Evolutionary conservation across 129 eudicot species (phyloP), one percentile per base, ranked within the genome.

Genomic region (Glebionis coronaria): DNA sequence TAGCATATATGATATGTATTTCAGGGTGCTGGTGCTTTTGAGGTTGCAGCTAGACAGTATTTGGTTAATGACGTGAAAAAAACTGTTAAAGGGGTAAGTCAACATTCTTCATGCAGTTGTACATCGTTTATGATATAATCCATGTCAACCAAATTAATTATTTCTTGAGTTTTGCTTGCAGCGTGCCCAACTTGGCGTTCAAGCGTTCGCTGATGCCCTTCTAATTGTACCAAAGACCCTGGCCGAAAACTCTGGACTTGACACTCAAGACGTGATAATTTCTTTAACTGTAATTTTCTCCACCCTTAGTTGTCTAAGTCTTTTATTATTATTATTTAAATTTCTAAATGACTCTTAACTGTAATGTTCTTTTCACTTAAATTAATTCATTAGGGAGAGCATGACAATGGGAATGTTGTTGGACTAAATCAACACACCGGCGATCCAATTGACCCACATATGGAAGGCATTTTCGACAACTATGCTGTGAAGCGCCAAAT

Each of bases 1-100:
- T 35, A 35, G 40, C 42, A 35, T 35, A 35, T 35, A 35, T 35
- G 9, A 35, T 40, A 54, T 62, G 44, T 62, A 56, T 73, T 35
- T 61, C 80, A 91, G 96, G 97, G 97, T 61, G 93, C 93, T 44
- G 97, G 95, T 47, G 97, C 97, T 59, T 91, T 91, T 84, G 97
- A 91, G 74, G 86, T 87, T 74, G 97, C 95, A 42, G 95, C 97
- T 61, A 73, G 97, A 63, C 97, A 91, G 60, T 70, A 85, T 79
- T 77, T 91, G 6, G 63, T 91, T 12, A 91, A 91, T 56, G 90
- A 85, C 66, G 93, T 91, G 76, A 91, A 85, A 85, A 91, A 87
- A 79, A 79, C 97, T 53, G 93, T 87, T 50, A 59, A 87, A 83
- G 95, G 97, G 90, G 97, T 87, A 77, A 68, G 65, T 40, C 31